phyloP scores from a whole-genome alignment of 768 basidiomycete species.

The Terana coerulea region DNA sequence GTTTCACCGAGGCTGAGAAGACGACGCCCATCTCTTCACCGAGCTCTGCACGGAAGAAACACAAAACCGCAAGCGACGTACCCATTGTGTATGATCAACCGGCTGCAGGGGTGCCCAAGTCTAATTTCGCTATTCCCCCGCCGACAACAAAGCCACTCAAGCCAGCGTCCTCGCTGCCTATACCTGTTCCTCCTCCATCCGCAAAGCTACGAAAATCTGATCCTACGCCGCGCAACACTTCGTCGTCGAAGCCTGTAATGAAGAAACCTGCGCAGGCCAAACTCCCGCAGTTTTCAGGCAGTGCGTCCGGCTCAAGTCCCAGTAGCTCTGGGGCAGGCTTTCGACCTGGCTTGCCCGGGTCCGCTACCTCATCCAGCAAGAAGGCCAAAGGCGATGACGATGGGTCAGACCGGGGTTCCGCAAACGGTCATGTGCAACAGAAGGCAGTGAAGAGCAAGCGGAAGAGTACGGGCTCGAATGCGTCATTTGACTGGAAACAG shows the following conservation, averaged over 20 bases:
- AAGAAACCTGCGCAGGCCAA: too few relatives aligned
- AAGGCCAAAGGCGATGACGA: too few relatives aligned
- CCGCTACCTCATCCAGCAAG: too few relatives aligned
- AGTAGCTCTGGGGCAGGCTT: not conserved
- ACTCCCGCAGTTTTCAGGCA: too few relatives aligned
- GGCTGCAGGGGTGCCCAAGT: not conserved
- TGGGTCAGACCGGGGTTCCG: too few relatives aligned
- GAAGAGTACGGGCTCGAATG: constrained; percentile 3
- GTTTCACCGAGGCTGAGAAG: constrained; percentile 2
- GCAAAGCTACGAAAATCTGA: not conserved
- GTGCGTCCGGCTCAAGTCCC: not conserved
- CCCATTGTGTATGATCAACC: not conserved
- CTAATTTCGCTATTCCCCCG: not conserved
- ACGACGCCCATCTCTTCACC: not conserved
- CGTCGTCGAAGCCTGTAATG: too few relatives aligned
- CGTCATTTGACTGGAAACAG: constrained; percentile 3
- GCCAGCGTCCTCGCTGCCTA: constrained; percentile 1
- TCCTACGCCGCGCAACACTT: too few relatives aligned
- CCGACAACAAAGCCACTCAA: constrained; percentile 4
- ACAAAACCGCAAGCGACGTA: not conserved
- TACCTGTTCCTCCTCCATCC: not conserved
- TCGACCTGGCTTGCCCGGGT: not conserved
- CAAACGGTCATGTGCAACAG: too few relatives aligned
- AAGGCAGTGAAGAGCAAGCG: not conserved
- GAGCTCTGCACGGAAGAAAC: too few relatives aligned